Evolutionary conservation across 1,139 yeast genomes (phyloP), one percentile per base, ranked within the genome.

Genomic region (Yamadazyma aaseri): DNA sequence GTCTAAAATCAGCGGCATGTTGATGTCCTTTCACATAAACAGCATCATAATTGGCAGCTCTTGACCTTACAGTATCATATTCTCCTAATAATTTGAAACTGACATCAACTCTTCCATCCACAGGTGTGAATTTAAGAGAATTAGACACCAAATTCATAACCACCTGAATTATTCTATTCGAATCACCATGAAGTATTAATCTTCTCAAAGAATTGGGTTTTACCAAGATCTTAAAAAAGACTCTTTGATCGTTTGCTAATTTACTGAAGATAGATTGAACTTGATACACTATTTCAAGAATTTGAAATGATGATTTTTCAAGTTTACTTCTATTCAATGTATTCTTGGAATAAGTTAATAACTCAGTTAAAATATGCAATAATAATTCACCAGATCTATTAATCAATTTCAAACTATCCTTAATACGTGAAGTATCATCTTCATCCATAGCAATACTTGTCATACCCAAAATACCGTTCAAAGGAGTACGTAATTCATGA

Each of bases 401-500:
- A 41, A 90, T 89, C 37, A 89, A 71, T 45, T 81, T 82, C 42
- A 90, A 65, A 2, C 71, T 64, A 36, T 80, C 82, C 47, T 82
- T 79, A 13, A 86, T 78, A 46, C 81, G 79, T 4, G 67, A 57
- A 6, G 71, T 69, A 48, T 86, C 92, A 8, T 69, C 68, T 56
- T 90, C 97, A 16, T 86, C 92, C 81, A 87, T 76, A 2, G 96
- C 92, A 36, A 90, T 86, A 2, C 95, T 85, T 0, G 97, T 86
- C 95, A 92, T 86, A 37, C 98, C 98, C 38, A 92, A 65, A 28
- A 92, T 92, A 55, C 97, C 98, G 58, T 92, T 92, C 47, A 92
- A 66, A 1, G 98, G 98, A 0, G 98, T 92, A 46, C 97, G 73
- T 52, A 92, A 71, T 60, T 92, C 98, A 55, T 92, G 97, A 0